Base-by-base conservation (phyloP, 208 protist genomes). In the Leishmania martiniquensis region DNA sequence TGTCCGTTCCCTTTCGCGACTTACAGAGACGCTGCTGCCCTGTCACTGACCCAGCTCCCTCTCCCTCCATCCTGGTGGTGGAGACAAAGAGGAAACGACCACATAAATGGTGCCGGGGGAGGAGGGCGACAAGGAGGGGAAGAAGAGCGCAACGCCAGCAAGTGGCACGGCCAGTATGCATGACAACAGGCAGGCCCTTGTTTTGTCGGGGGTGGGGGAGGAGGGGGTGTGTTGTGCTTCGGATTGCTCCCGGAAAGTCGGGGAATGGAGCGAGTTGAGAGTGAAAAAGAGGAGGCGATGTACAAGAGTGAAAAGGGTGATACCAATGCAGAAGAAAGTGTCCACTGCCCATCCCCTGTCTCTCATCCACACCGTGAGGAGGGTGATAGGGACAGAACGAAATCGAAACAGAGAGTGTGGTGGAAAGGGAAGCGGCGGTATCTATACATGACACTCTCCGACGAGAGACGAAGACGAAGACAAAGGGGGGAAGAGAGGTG, bases 301-400 rank as follows among this genome's bases (percentile, higher is more conserved):
- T 69, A 69, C 65, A 69, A 47, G 42, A 69, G 65, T 69, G 37
- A 69, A 69, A 45, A 59, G 25, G 29, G 34, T 32, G 4, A 34
- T 51, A 0, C 34, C 34, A 32, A 69, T 29, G 25, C 29, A 69
- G 39, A 51, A 25, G 42, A 4, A 2, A 51, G 25, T 20, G 60
- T 29, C 37, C 2, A 37, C 34, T n/a, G 42, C 34, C 7, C 37
- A 17, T 22, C 20, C 42, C 49, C 22, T 42, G 39, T n/a, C 20
- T 44, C 39, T 66, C 44, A 47, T 15, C 12, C 20, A 69, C 63
- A 69, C 63, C 17, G n/a, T n/a, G n/a, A n/a, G 20, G 37, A 34
- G 25, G 4, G 42, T 0, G 51, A n/a, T 25, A 69, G 42, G 29
- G 22, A 6, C 39, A 51, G 32, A 42, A 37, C 39, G 37, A 51